Conservation (phyloP, 345 rosid genomes). For the Diplotaxis tenuifolia region DNA sequence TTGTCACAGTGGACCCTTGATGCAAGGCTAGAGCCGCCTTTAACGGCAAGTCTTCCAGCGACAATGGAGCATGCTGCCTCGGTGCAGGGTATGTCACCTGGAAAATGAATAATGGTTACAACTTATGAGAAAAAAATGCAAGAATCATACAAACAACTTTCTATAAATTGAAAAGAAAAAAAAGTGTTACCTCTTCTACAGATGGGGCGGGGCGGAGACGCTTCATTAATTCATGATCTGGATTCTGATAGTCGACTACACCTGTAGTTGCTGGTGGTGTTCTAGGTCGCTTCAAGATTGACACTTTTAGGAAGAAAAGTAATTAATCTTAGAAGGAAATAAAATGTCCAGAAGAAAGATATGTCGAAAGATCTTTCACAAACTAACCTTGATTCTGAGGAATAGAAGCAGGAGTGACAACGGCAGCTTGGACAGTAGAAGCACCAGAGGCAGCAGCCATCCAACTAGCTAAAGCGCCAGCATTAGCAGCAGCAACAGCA, state of each 20-base stretch:
- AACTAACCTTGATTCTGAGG: constrained; percentile 79
- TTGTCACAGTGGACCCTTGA: constrained; percentile 71
- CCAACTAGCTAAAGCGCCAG: constrained; percentile 71
- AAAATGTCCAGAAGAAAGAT: neutral
- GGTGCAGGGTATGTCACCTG: constrained; percentile 69
- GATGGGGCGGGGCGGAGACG: constrained; percentile 70
- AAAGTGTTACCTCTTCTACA: constrained; percentile 62
- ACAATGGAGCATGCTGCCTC: constrained; percentile 60
- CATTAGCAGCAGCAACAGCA: constrained; percentile 44
- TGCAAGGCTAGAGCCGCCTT: constrained; percentile 63
- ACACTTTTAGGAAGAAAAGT: constrained; percentile 36
- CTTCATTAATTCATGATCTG: constrained; percentile 82
- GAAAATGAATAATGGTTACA: neutral
- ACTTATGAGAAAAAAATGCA: constrained; percentile 3
- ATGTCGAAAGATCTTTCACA: neutral
- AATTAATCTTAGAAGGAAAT: neutral
- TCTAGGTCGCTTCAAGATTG: constrained; percentile 67
- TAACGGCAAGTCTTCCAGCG: constrained; percentile 80
- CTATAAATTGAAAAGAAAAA: neutral
- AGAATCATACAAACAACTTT: constrained; percentile 21
- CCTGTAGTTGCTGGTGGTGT: constrained; percentile 66
- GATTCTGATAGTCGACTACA: constrained; percentile 74
- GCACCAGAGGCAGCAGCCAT: constrained; percentile 75
- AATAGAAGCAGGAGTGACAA: constrained; percentile 72
- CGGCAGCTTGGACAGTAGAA: constrained; percentile 91